phyloP scores from a whole-genome alignment of 805 yeast genomes.

The Wickerhamiella domercqiae region DNA sequence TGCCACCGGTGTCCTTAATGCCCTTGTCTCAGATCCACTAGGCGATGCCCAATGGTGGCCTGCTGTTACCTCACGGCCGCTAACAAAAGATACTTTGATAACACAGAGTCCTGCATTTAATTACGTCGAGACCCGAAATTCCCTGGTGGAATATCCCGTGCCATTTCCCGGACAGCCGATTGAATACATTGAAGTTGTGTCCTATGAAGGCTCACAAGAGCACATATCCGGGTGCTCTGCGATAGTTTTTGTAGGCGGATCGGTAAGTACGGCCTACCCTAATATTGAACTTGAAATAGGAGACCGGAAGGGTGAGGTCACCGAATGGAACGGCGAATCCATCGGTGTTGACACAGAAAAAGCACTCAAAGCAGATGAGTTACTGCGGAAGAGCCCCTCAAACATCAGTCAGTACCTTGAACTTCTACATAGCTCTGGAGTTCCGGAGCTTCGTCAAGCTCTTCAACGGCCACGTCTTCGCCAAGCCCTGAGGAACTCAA shows the following conservation, averaged over 20 bases:
- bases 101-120: conserved; percentile 19
- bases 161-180: conserved; percentile 16
- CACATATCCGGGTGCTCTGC: conserved; percentile 20
- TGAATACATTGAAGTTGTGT: conserved; percentile 22
- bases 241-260: conserved; percentile 16
- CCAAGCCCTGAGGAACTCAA: conserved; percentile 13
- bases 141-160: conserved; percentile 20
- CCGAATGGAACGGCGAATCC: conserved; percentile 5
- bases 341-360: conserved; percentile 10
- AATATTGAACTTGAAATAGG: conserved; percentile 11
- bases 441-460: conserved; percentile 15
- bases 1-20: conserved; percentile 18
- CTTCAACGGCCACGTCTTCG: conserved; percentile 9
- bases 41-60: conserved; percentile 22
- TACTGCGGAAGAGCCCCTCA: conserved; percentile 18
- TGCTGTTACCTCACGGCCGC: conserved; percentile 17
- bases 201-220: conserved; percentile 18
- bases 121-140: conserved; percentile 21
- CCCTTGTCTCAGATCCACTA: conserved; percentile 23
- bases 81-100: conserved; percentile 23
- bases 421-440: conserved; percentile 14
- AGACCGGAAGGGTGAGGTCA: not conserved
- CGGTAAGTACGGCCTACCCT: conserved; percentile 16
- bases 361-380: conserved; percentile 17
- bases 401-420: conserved; percentile 17